Evolutionary conservation across 495 filamentous ascomycete species (phyloP).

Genomic region (Aspergillus nidulans): DNA sequence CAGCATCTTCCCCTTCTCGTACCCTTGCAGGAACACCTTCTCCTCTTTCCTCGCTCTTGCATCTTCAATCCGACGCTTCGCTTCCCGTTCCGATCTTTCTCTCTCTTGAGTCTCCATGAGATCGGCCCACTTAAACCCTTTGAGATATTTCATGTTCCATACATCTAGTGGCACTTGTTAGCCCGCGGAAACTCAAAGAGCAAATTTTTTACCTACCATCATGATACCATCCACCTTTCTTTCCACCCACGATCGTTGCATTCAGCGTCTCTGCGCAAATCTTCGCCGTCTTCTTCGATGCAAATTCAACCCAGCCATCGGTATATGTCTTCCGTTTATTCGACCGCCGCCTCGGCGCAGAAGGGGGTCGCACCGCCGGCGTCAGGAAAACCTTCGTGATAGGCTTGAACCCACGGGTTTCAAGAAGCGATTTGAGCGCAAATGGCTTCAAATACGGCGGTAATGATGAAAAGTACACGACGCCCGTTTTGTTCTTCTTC

Average conservation of each 20-base stretch:
- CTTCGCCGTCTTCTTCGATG: conserved; percentile 72
- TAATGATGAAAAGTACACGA: conserved; percentile 84
- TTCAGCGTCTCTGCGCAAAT: conserved; percentile 81
- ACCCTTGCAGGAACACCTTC: conserved; percentile 72
- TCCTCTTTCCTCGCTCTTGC: conserved; percentile 73
- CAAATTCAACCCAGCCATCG: conserved; percentile 94
- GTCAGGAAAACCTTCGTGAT: conserved; percentile 85
- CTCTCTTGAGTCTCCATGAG: conserved; percentile 63
- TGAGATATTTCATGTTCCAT: conserved; percentile 79
- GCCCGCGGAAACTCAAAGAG: neutral
- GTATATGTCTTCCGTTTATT: conserved; percentile 85
- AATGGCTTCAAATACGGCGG: conserved; percentile 93
- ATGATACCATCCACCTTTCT: conserved; percentile 82
- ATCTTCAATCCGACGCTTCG: conserved; percentile 76
- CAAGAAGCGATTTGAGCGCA: conserved; percentile 72
- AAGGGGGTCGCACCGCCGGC: conserved; percentile 65
- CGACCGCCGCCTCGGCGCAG: conserved; percentile 58
- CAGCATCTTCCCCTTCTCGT: conserved; percentile 77
- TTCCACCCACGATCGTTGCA: conserved; percentile 74
- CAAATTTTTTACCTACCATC: conserved; percentile 38
- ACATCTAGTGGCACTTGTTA: conserved; percentile 50
- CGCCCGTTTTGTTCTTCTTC: conserved; percentile 56
- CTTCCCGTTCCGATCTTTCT: conserved; percentile 79
- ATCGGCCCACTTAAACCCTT: conserved; percentile 75
- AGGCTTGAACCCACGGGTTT: conserved; percentile 60